These are phyloP conservation scores for Ambrosiella beaveri DNA, from an alignment of 2,329 filamentous ascomycete species.

Conservation along the genomic window DNA sequence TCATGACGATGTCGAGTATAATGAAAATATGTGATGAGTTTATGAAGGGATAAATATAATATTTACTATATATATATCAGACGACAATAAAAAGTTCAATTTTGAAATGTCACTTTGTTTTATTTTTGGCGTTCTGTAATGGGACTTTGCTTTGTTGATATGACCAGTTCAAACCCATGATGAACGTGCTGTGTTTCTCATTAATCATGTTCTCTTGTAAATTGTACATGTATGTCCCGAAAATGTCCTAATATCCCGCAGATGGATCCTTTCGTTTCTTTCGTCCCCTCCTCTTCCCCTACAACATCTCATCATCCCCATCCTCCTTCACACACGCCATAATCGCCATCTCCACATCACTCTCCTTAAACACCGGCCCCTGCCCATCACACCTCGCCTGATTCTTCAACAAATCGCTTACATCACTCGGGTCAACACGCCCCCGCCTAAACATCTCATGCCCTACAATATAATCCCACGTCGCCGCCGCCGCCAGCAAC, in stretches of 20 bases:
- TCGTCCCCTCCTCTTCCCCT: conserved; percentile 13
- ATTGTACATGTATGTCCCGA: background rate
- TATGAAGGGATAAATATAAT: background rate
- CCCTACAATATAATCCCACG: conserved; percentile 77
- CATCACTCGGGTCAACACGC: conserved; percentile 62
- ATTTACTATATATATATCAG: background rate
- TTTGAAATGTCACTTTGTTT: too few relatives aligned
- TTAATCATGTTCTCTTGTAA: background rate
- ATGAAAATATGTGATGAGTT: background rate
- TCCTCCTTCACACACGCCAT: conserved; percentile 58
- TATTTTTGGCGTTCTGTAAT: too few relatives aligned
- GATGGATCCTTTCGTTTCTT: background rate
- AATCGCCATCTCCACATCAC: conserved; percentile 55
- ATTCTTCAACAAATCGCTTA: conserved; percentile 62
- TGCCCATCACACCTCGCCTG: conserved; percentile 70
- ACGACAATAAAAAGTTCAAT: background rate
- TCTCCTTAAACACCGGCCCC: conserved; percentile 73
- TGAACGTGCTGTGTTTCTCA: background rate
- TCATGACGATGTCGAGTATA: background rate
- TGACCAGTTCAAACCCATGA: too few relatives aligned
- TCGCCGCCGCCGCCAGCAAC: conserved; percentile 56
- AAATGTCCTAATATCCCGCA: too few relatives aligned
- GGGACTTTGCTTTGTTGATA: too few relatives aligned
- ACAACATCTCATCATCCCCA: conserved; percentile 58
- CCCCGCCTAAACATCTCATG: conserved; percentile 64